Base-by-base conservation (phyloP, 495 filamentous ascomycete species). In the Darksidea phi region DNA sequence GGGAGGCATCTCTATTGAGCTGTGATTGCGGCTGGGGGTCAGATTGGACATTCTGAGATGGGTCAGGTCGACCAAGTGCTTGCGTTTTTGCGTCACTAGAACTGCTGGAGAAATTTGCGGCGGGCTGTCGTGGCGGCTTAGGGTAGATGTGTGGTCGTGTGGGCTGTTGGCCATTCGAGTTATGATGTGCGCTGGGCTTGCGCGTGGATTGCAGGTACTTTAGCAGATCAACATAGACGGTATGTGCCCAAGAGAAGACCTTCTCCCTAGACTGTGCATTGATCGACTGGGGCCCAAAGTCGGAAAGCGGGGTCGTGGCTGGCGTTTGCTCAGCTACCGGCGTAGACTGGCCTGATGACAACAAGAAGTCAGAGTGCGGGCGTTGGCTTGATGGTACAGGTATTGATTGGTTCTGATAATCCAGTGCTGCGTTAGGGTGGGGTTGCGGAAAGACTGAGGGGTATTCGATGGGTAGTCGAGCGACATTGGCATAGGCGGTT, bases 161-260 rank as follows among this genome's bases (percentile, higher is more conserved):
- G 34, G 50, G 26, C 18, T 66, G 58, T n/a, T 67, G 67, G 15
- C 69, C 67, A 42, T 54, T 60, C 1, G 43, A 17, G 23, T 71
- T 18, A 70, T 72, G 78, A 68, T 72, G 76, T 51, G 67, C 61
- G 55, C 67, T 73, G 10, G 73, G 70, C 62, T 77, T 85, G 63
- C 80, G 82, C 43, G 73, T 79, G 56, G 86, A 82, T 47, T 93
- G 86, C 8, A 95, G 81, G 56, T 84, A 88, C 10, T 86, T 77
- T 21, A 97, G 76, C 2, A 98, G 82, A 66, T 96, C 89, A 37
- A 91, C 83, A 75, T 98, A 97, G 21, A 93, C 84, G 51, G 82
- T 81, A 71, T 97, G 89, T 28, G 94, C 94, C 83, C 88, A 92
- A 15, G 86, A 80, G 45, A 96, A 78, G 6, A 87, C 84, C 62